Conservation (phyloP, 106 monocot species). For the Platanthera guangdongensis region DNA sequence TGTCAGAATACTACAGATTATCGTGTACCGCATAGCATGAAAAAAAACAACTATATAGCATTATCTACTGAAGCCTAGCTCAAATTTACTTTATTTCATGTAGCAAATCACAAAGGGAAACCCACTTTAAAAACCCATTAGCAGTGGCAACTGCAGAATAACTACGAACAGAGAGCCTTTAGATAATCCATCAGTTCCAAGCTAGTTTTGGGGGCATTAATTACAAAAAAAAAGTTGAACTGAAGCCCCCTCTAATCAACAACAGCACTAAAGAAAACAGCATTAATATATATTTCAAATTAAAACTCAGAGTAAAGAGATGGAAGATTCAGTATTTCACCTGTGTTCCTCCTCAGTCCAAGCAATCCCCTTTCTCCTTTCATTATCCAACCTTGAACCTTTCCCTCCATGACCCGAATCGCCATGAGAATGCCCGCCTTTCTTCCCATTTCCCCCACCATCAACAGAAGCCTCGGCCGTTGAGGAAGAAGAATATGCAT, state of each 20-base stretch:
- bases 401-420: slow-evolving; percentile 22
- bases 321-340: background rate
- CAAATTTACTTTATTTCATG: background rate
- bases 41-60: too few relatives aligned
- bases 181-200: background rate
- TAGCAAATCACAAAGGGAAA: background rate
- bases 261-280: background rate
- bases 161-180: background rate
- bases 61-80: background rate
- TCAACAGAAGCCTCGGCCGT: slow-evolving; percentile 7
- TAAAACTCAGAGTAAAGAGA: background rate
- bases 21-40: background rate
- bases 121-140: background rate
- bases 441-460: slow-evolving; percentile 15
- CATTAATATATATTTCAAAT: background rate
- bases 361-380: slow-evolving; percentile 40
- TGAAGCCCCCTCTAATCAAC: too few relatives aligned
- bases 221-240: background rate
- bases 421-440: slow-evolving; percentile 13
- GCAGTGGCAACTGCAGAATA: background rate
- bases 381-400: slow-evolving; percentile 33
- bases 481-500: slow-evolving; percentile 9
- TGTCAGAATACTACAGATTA: background rate
- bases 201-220: background rate
- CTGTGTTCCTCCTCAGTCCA: slow-evolving; percentile 30